A percentile compares a stretch with the other conserved stretches of the same genome.
These are phyloP conservation scores for Ogataea wickerhamii DNA, from an alignment of 805 yeast species.

Conservation along the genomic window DNA sequence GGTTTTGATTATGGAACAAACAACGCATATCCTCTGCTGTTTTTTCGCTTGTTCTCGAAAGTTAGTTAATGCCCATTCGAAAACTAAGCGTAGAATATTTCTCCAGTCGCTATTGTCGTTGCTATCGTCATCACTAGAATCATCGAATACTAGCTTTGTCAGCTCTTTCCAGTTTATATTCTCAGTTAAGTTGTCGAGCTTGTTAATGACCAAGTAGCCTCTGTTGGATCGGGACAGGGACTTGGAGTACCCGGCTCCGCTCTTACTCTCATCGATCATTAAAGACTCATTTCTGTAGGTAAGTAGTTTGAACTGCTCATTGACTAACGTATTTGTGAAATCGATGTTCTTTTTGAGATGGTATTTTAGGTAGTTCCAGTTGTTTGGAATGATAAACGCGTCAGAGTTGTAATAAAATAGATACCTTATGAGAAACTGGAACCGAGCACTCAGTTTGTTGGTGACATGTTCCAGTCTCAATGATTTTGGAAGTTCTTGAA, in stretches of 20 bases:
- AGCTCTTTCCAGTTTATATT: conserved; percentile 16
- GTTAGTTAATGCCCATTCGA: conserved; percentile 32
- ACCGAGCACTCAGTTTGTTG: conserved; percentile 19
- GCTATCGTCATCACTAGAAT: conserved; percentile 15
- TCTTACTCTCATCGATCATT: conserved; percentile 44
- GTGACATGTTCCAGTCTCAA: conserved; percentile 15
- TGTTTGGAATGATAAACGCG: conserved; percentile 59
- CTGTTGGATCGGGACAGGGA: conserved; percentile 12
- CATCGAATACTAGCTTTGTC: conserved; percentile 24
- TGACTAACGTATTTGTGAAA: conserved; percentile 29
- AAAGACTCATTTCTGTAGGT: conserved; percentile 69
- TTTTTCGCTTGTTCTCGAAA: conserved; percentile 16
- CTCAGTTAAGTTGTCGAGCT: conserved; percentile 27
- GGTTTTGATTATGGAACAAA: conserved; percentile 25
- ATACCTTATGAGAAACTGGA: conserved; percentile 36
- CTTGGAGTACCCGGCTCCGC: conserved; percentile 10
- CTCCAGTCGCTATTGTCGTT: conserved; percentile 25
- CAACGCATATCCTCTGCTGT: conserved; percentile 21
- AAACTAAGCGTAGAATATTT: conserved; percentile 16
- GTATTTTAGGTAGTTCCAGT: conserved; percentile 54
- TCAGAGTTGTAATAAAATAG: conserved; percentile 51
- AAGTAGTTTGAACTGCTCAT: conserved; percentile 54
- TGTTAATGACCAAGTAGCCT: conserved; percentile 19
- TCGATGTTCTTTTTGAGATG: conserved; percentile 42
- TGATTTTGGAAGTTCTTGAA: conserved; percentile 18